These are phyloP conservation scores for Inonotus obliquus DNA, from an alignment of 1,284 basidiomycete genomes.

Conservation along the genomic window DNA sequence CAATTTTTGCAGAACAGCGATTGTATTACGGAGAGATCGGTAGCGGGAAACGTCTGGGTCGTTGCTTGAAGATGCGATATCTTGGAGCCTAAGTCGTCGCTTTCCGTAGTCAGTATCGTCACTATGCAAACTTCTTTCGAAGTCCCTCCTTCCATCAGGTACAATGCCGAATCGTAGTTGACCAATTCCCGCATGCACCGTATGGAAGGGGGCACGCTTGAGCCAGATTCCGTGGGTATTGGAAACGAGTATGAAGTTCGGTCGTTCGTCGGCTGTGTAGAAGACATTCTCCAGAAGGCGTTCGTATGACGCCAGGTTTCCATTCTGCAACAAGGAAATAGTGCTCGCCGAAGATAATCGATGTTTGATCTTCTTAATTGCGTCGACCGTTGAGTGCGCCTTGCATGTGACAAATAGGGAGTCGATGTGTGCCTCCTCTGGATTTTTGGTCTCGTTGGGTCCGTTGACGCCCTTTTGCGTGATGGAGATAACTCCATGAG, in stretches of 20 bases:
- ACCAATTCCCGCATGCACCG: constrained; percentile 76
- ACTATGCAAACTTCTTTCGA: constrained; percentile 47
- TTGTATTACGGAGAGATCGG: constrained; percentile 60
- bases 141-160: constrained; percentile 61
- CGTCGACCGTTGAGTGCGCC: constrained; percentile 58
- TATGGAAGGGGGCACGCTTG: constrained; percentile 42
- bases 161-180: constrained; percentile 76
- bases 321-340: constrained; percentile 89
- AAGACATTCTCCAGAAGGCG: constrained; percentile 67
- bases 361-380: constrained; percentile 56
- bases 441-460: not conserved
- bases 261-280: constrained; percentile 65
- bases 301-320: constrained; percentile 84
- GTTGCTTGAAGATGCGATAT: constrained; percentile 41
- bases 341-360: constrained; percentile 71
- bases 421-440: constrained; percentile 38
- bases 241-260: constrained; percentile 82
- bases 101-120: constrained; percentile 31
- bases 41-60: constrained; percentile 39
- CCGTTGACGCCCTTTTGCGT: not conserved
- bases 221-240: constrained; percentile 78
- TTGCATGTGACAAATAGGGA: constrained; percentile 84
- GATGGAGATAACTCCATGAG: too few species aligned
- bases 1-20: constrained; percentile 58
- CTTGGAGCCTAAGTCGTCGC: constrained; percentile 44